Evolutionary conservation across 371 early-diverging fungal species (phyloP).

Genomic region (Apophysomyces ossiformis): DNA sequence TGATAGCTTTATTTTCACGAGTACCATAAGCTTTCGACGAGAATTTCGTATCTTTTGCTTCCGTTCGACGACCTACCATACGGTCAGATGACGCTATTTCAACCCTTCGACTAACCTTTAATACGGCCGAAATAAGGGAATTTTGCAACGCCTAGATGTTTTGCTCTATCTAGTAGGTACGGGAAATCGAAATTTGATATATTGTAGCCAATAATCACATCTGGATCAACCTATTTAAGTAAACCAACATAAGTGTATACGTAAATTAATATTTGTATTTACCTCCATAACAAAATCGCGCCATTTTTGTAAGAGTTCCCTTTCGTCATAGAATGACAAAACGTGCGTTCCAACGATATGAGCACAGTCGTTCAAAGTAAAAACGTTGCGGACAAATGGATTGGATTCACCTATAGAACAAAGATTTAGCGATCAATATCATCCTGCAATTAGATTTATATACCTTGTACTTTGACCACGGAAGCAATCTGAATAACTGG

Average conservation of each 20-base stretch:
- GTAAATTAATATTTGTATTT: background rate
- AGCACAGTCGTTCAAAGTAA: slow-evolving; percentile 90
- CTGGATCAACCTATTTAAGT: slow-evolving; percentile 85
- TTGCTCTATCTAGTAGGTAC: slow-evolving; percentile 95
- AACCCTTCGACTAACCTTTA: slow-evolving; percentile 37
- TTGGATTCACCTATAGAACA: slow-evolving; percentile 64
- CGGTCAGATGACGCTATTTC: background rate
- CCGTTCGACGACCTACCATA: slow-evolving; percentile 54
- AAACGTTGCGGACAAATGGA: slow-evolving; percentile 93
- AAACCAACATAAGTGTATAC: background rate
- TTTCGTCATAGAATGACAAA: slow-evolving; percentile 84
- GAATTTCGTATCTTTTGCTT: slow-evolving; percentile 86
- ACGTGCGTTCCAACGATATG: slow-evolving; percentile 95
- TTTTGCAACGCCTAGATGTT: slow-evolving; percentile 69
- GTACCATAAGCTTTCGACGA: slow-evolving; percentile 94
- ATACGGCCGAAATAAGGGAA: slow-evolving; percentile 94
- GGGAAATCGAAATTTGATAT: slow-evolving; percentile 98
- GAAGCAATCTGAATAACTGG: slow-evolving; percentile 99
- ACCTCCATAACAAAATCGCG: slow-evolving; percentile 80
- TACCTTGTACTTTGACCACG: slow-evolving; percentile 88
- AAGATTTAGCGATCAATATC: background rate
- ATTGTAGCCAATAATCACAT: slow-evolving; percentile 99
- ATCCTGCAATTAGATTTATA: background rate
- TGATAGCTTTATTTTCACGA: slow-evolving; percentile 87
- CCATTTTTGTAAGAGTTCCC: slow-evolving; percentile 89